Conservation (phyloP, 148 eudicot species). For the Vaccinium myrtillus region DNA sequence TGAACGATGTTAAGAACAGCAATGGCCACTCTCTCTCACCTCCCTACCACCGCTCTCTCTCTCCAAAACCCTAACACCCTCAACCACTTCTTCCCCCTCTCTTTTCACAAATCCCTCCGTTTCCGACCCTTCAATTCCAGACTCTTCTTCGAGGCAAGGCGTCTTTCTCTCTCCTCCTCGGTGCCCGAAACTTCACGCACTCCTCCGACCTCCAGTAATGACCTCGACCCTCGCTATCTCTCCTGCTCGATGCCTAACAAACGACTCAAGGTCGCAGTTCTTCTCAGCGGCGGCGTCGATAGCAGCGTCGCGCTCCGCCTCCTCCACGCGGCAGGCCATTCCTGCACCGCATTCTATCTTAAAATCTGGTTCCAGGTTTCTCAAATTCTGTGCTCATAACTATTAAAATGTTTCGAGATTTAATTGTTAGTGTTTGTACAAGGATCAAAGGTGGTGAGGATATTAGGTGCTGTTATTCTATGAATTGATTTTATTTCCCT, state of each 20-base stretch:
- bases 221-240: slow-evolving; percentile 45
- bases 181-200: background rate
- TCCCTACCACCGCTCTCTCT: slow-evolving; percentile 15
- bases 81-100: slow-evolving; percentile 29
- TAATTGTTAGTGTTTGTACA: background rate
- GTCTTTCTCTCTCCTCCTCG: slow-evolving; percentile 23
- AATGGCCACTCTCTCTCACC: slow-evolving; percentile 37
- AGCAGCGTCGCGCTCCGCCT: slow-evolving; percentile 94
- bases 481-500: background rate
- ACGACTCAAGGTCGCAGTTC: slow-evolving; percentile 66
- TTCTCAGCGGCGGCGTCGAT: slow-evolving; percentile 93
- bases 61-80: slow-evolving; percentile 19
- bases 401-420: background rate
- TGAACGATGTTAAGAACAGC: slow-evolving; percentile 21
- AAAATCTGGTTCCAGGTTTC: slow-evolving; percentile 94
- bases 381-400: background rate
- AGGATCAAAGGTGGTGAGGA: background rate
- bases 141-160: slow-evolving; percentile 8
- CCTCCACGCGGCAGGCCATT: slow-evolving; percentile 88
- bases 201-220: slow-evolving; percentile 22
- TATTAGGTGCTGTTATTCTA: background rate
- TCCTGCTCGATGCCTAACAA: slow-evolving; percentile 58
- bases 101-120: slow-evolving; percentile 11
- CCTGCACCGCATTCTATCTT: slow-evolving; percentile 93
- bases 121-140: slow-evolving; percentile 16